Evolutionary conservation across 208 protist genomes (phyloP).

Genomic region (Crithidia bombi): DNA sequence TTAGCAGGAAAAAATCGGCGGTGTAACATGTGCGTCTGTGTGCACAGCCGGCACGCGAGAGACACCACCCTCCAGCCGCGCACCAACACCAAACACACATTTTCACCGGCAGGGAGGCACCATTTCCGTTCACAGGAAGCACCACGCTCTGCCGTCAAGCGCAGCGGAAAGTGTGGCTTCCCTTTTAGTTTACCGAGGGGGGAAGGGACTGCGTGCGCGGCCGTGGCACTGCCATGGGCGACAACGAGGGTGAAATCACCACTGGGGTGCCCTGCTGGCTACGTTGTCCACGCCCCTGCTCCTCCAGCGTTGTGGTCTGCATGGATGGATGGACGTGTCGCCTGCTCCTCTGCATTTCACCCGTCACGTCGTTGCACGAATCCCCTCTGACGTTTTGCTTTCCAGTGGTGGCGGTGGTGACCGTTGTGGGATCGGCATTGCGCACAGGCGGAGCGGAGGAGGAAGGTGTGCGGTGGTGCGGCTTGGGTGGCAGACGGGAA

Average conservation of each 20-base stretch:
- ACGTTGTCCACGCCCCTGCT: not conserved
- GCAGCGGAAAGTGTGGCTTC: no score
- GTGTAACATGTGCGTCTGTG: no score
- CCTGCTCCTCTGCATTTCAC: not conserved
- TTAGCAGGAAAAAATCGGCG: conserved; percentile 1
- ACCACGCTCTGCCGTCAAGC: no score
- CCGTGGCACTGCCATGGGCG: conserved; percentile 2
- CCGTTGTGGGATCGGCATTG: no score
- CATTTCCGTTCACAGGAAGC: no score
- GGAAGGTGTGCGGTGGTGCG: not conserved
- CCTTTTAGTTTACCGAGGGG: conserved; percentile 7
- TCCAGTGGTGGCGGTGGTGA: no score
- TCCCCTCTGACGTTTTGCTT: not conserved
- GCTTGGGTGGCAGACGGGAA: not conserved
- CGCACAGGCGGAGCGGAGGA: not conserved
- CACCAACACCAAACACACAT: no score
- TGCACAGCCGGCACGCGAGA: no score
- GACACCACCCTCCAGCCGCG: no score
- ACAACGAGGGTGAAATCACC: not conserved
- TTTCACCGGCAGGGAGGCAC: no score
- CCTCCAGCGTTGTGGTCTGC: not conserved
- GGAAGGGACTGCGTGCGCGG: conserved; percentile 8
- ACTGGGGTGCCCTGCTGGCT: conserved; percentile 6
- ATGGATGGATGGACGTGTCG: not conserved
- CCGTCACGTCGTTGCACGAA: not conserved